phyloP scores from a whole-genome alignment of 2,329 filamentous ascomycete genomes.

The Sporothrix brunneoviolacea region DNA sequence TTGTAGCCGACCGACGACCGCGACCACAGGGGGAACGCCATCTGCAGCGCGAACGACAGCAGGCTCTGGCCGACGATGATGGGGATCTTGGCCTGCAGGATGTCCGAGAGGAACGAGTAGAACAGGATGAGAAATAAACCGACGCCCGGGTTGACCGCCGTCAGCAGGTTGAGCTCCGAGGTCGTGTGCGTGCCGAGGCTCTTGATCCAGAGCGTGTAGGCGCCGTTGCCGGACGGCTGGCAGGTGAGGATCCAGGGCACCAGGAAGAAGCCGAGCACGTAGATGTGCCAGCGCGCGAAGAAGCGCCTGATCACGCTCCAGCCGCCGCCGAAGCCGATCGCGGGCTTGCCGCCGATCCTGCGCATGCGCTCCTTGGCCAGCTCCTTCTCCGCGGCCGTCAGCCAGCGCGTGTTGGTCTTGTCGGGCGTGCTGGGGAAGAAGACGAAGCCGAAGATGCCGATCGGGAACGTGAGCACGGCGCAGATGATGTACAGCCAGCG shows the following conservation, averaged over 20 bases:
- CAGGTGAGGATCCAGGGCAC: constrained; percentile 31
- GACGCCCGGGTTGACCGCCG: constrained; percentile 9
- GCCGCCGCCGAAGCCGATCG: constrained; percentile 10
- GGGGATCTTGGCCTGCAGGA: constrained; percentile 7
- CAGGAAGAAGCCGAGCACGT: constrained; percentile 30
- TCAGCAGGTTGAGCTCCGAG: constrained; percentile 9
- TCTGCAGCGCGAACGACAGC: constrained; percentile 6
- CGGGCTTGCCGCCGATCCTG: constrained; percentile 27
- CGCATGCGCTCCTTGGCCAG: constrained; percentile 39
- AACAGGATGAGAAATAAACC: constrained; percentile 4
- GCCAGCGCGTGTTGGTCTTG: constrained; percentile 2
- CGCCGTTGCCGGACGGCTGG: constrained; percentile 45
- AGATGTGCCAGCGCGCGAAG: constrained; percentile 25
- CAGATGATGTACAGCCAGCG: constrained; percentile 14
- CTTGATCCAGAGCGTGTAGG: constrained; percentile 53
- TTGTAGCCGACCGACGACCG: constrained; percentile 8
- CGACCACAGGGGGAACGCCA: constrained; percentile 9
- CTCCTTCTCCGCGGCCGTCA: constrained; percentile 37
- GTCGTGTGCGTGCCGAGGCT: constrained; percentile 28
- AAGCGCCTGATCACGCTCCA: constrained; percentile 7
- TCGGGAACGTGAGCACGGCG: constrained; percentile 18
- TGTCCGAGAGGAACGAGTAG: constrained; percentile 8
- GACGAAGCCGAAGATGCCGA: constrained; percentile 18
- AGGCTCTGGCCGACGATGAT: constrained; percentile 9
- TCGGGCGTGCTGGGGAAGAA: constrained; percentile 16